Percentiles rank a stretch among this genome's conserved stretches.
Evolutionary conservation across 2,329 filamentous ascomycete genomes (phyloP).

Genomic region (Hirsutella minnesotensis): DNA sequence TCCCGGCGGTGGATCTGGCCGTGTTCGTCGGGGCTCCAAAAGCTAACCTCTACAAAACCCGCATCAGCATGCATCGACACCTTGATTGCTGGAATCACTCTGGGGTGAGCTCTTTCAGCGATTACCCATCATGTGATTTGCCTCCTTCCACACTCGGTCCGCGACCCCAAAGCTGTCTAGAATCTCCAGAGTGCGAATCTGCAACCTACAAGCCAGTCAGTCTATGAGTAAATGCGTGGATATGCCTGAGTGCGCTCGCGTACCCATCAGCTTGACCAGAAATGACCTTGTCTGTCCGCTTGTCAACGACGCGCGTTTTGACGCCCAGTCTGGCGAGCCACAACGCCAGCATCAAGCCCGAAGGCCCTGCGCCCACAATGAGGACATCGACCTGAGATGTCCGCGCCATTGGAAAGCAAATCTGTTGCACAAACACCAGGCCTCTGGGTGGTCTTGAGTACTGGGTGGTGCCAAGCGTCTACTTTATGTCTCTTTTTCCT

Average conservation of each 20-base stretch:
- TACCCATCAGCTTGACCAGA: constrained; percentile 29
- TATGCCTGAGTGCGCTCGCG: too few relatives aligned
- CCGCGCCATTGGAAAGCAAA: background rate
- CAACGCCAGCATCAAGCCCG: constrained; percentile 29
- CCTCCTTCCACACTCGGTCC: constrained; percentile 51
- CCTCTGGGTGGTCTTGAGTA: too few relatives aligned
- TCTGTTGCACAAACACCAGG: too few relatives aligned
- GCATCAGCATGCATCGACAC: background rate
- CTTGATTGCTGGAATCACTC: too few relatives aligned
- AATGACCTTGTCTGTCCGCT: constrained; percentile 26
- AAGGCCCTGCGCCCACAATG: constrained; percentile 29
- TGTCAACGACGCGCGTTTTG: constrained; percentile 31
- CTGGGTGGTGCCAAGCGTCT: too few relatives aligned
- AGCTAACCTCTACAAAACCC: constrained; percentile 8
- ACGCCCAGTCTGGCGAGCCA: constrained; percentile 30
- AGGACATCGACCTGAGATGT: constrained; percentile 20
- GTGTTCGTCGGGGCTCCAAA: constrained; percentile 49
- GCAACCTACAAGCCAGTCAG: constrained; percentile 21
- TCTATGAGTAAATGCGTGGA: too few relatives aligned
- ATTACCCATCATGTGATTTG: constrained; percentile 58
- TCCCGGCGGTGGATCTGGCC: constrained; percentile 45
- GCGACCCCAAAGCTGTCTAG: constrained; percentile 60
- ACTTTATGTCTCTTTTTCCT: too few relatives aligned
- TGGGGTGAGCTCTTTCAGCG: too few relatives aligned
- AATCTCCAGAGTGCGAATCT: constrained; percentile 59